phyloP scores from a whole-genome alignment of 2,329 filamentous ascomycete genomes.

The Hirsutella minnesotensis region DNA sequence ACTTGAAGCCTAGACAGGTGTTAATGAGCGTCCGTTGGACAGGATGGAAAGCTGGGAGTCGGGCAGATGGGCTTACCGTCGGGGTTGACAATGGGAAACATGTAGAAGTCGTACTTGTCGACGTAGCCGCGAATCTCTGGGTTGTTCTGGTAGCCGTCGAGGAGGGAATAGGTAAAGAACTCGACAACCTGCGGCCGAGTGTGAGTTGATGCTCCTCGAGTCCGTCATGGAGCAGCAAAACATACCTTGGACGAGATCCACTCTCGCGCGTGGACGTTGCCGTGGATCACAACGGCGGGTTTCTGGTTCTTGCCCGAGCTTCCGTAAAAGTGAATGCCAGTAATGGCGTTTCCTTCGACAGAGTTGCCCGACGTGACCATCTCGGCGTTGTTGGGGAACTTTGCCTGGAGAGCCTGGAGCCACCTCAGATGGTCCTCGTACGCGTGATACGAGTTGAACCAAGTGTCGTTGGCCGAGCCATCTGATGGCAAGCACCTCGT shows the following conservation, averaged over 20 bases:
- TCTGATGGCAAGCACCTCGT: too few relatives aligned
- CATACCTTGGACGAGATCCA: slow-evolving; percentile 44
- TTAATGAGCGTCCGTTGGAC: too few relatives aligned
- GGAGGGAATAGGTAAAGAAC: slow-evolving; percentile 37
- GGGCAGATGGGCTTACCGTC: slow-evolving; percentile 41
- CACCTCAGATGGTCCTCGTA: slow-evolving; percentile 39
- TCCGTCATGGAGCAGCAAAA: background rate
- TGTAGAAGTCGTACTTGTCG: slow-evolving; percentile 54
- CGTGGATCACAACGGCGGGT: slow-evolving; percentile 43
- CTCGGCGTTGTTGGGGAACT: slow-evolving; percentile 31
- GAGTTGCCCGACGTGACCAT: slow-evolving; percentile 37
- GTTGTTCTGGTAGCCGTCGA: slow-evolving; percentile 30
- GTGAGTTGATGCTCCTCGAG: background rate
- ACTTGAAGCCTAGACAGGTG: slow-evolving; percentile 51
- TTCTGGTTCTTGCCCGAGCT: slow-evolving; percentile 28
- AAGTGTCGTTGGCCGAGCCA: slow-evolving; percentile 21
- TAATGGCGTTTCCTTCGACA: slow-evolving; percentile 39
- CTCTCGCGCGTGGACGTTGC: slow-evolving; percentile 47
- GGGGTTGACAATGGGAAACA: slow-evolving; percentile 51
- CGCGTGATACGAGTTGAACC: slow-evolving; percentile 41
- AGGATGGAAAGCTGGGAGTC: too few relatives aligned
- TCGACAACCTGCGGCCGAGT: slow-evolving; percentile 27
- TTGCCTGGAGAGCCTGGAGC: slow-evolving; percentile 29
- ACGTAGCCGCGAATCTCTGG: slow-evolving; percentile 32
- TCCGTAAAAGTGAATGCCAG: slow-evolving; percentile 48